These are phyloP conservation scores for Trypanosoma melophagium DNA, from an alignment of 208 protist genomes.

Conservation along the genomic window DNA sequence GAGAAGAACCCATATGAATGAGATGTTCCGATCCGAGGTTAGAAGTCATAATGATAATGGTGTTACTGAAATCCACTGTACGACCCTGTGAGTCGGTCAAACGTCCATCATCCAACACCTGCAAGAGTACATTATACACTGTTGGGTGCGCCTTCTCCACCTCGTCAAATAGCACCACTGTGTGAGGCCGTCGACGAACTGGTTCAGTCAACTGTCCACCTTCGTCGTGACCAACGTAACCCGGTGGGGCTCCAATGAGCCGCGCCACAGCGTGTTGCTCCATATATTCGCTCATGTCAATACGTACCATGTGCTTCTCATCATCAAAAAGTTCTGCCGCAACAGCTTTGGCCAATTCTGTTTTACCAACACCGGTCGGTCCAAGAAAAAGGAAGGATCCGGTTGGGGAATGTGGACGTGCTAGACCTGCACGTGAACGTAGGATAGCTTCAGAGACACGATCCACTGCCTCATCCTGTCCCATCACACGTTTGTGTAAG, in stretches of 20 bases:
- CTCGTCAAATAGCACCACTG: conserved; percentile 96
- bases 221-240: conserved; percentile 96
- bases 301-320: conserved; percentile 91
- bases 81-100: conserved; percentile 93
- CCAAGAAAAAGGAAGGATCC: conserved; percentile 94
- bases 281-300: conserved; percentile 98
- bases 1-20: conserved; percentile 41
- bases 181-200: conserved; percentile 92
- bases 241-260: conserved; percentile 94
- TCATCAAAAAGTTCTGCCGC: conserved; percentile 92
- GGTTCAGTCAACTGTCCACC: conserved; percentile 96
- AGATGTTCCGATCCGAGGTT: conserved; percentile 90
- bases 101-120: conserved; percentile 95
- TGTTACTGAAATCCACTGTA: conserved; percentile 94
- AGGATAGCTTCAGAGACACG: conserved; percentile 91
- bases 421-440: conserved; percentile 87
- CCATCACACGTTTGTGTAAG: conserved; percentile 82
- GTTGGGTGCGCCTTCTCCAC: conserved; percentile 95
- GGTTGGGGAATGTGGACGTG: conserved; percentile 56
- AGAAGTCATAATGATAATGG: conserved; percentile 93
- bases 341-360: conserved; percentile 93
- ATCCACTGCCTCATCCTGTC: conserved; percentile 93
- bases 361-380: conserved; percentile 91
- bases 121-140: conserved; percentile 93
- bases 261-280: conserved; percentile 88